Percentiles rank a stretch among this genome's conserved stretches.
Conservation (phyloP, 805 yeast species). For the Cyberlindnera sargentensis region DNA sequence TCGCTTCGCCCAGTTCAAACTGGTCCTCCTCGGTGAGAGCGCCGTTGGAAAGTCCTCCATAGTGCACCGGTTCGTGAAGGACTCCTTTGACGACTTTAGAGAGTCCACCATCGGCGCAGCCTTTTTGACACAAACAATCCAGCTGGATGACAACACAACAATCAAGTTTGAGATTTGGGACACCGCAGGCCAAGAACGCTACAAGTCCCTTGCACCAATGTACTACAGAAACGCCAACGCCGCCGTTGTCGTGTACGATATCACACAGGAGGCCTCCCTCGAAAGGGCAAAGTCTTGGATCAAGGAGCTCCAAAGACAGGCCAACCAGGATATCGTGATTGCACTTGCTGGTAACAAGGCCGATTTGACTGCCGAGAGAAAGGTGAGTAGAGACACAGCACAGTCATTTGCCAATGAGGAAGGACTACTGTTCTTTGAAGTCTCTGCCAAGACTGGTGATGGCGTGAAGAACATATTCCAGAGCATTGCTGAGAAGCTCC, state of each 20-base stretch:
- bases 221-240: slow-evolving; percentile 77
- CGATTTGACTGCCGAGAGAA: slow-evolving; percentile 49
- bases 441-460: slow-evolving; percentile 52
- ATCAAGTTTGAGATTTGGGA: slow-evolving; percentile 81
- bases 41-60: slow-evolving; percentile 67
- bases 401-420: slow-evolving; percentile 48
- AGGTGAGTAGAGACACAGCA: slow-evolving; percentile 38
- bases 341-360: slow-evolving; percentile 73
- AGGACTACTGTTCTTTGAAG: slow-evolving; percentile 43
- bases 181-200: slow-evolving; percentile 81
- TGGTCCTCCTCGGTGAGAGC: slow-evolving; percentile 58
- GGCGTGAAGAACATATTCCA: slow-evolving; percentile 42
- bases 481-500: slow-evolving; percentile 41
- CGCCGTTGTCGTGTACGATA: slow-evolving; percentile 72
- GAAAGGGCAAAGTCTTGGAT: slow-evolving; percentile 72
- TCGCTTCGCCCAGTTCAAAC: slow-evolving; percentile 47
- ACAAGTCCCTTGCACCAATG: slow-evolving; percentile 75
- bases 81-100: slow-evolving; percentile 63
- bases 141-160: slow-evolving; percentile 43
- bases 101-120: slow-evolving; percentile 88
- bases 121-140: slow-evolving; percentile 62
- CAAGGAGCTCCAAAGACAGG: slow-evolving; percentile 64
- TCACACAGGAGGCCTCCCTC: slow-evolving; percentile 57
- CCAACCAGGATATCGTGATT: slow-evolving; percentile 54
- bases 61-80: slow-evolving; percentile 64